Evolutionary conservation across 2,329 filamentous ascomycete species (phyloP).

Genomic region (Plectosphaerella plurivora): DNA sequence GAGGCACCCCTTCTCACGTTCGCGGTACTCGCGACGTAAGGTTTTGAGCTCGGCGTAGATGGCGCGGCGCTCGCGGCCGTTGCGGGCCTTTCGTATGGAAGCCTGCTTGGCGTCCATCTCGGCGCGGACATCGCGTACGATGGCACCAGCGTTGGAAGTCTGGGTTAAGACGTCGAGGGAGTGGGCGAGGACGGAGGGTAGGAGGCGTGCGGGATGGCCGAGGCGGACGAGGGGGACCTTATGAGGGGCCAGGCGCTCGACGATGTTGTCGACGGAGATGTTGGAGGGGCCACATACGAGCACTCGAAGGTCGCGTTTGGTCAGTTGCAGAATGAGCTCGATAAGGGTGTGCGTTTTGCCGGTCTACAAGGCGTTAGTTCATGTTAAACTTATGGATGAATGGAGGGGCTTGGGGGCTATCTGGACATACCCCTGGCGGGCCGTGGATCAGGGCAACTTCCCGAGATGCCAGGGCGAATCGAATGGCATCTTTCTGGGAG

Average conservation of each 20-base stretch:
- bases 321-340: constrained; percentile 87
- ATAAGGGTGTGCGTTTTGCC: constrained; percentile 97
- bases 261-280: constrained; percentile 96
- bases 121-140: constrained; percentile 83
- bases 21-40: constrained; percentile 80
- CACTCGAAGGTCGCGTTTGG: constrained; percentile 62
- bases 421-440: constrained; percentile 66
- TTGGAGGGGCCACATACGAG: constrained; percentile 97
- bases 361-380: constrained; percentile 46
- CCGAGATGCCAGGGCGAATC: constrained; percentile 77
- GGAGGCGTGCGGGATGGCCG: constrained; percentile 84
- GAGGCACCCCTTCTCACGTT: constrained; percentile 79
- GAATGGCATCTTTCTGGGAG: constrained; percentile 63
- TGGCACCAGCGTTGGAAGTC: constrained; percentile 82
- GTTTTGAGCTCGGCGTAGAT: constrained; percentile 85
- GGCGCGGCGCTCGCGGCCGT: constrained; percentile 69
- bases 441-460: constrained; percentile 92
- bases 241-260: constrained; percentile 81
- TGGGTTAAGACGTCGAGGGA: constrained; percentile 88
- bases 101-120: constrained; percentile 94
- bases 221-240: constrained; percentile 84
- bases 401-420: not conserved
- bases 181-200: constrained; percentile 83
- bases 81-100: constrained; percentile 81
- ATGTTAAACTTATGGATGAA: not conserved